Base-by-base conservation (phyloP, 768 basidiomycete genomes). In the Kwoniella sp. region DNA sequence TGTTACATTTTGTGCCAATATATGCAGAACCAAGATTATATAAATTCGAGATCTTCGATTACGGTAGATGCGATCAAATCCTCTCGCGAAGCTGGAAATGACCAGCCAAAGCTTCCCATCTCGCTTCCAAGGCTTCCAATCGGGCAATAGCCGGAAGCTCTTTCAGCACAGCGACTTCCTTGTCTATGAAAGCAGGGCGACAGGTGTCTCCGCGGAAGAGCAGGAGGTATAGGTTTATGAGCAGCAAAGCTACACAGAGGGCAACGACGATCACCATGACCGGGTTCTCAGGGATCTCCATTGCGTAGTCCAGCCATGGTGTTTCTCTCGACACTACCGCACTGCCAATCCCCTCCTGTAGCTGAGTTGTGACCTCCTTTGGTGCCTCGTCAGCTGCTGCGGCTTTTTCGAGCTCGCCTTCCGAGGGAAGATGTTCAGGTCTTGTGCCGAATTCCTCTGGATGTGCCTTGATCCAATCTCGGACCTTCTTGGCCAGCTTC, bases 211-310 rank as follows among this genome's bases (percentile, higher is more conserved):
- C 17, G 17, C 40, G 8, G 40, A 4, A 10, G 17, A 44, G 17
- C 10, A 44, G 8, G 10, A 44, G 40, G 17, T 44, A 44, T 44
- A 44, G 40, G 17, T 44, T 44, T 10, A 26, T 49, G 48, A 55
- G 8, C 29, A 68, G 51, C 21, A 63, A 26, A 15, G 62, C 12
- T 1, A 30, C 46, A 17, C 54, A 63, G 21, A 62, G 19, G 21
- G 47, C 27, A 8, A 60, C 55, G 21, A 69, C 64, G 3, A 12
- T 55, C 24, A 62, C 0, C 64, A 65, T 65, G 10, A 57, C 64
- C 29, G 55, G 68, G 48, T 69, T 69, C 6, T 26, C 56, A 4
- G 64, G 64, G n/a, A 69, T 69, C 47, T 69, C 68, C 8, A 24
- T 29, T 0, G 63, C 53, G 29, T 65, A 27, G 5, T 65, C 63